Evolutionary conservation across 441 rosid species (phyloP).

Genomic region (Raphanus hybrid): DNA sequence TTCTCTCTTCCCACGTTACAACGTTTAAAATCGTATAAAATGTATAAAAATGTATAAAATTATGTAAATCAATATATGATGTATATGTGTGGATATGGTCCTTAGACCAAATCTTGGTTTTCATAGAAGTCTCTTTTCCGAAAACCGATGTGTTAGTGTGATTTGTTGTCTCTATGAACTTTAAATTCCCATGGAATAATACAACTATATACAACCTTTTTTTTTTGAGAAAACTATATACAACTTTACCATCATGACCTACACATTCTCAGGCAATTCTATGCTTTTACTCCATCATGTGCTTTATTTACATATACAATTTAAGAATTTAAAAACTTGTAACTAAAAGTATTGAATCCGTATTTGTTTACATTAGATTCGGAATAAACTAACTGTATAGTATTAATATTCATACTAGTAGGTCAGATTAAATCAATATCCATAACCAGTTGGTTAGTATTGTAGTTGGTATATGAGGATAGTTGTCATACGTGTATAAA

Average conservation of each 20-base stretch:
- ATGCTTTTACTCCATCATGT: slow-evolving; percentile 23
- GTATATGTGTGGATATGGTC: slow-evolving; percentile 35
- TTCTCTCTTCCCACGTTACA: slow-evolving; percentile 20
- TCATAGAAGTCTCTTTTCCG: slow-evolving; percentile 43
- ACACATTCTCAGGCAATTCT: slow-evolving; percentile 17
- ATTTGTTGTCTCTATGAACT: slow-evolving; percentile 40
- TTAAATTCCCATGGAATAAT: slow-evolving; percentile 32
- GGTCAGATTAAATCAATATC: background rate
- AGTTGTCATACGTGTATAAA: background rate
- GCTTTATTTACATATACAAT: background rate
- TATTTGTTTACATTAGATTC: background rate
- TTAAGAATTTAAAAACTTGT: background rate
- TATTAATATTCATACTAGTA: too few species aligned
- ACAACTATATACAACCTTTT: slow-evolving; percentile 21
- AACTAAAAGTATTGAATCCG: background rate
- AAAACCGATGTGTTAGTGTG: slow-evolving; percentile 37
- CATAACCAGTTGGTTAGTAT: background rate
- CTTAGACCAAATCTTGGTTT: slow-evolving; percentile 43
- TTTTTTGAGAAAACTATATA: too few species aligned
- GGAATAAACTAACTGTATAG: background rate
- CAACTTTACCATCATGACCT: slow-evolving; percentile 27
- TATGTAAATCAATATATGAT: background rate
- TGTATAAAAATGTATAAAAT: background rate
- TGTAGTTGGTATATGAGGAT: slow-evolving; percentile 4
- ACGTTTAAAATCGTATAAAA: slow-evolving; percentile 6